Base-by-base conservation (phyloP, 208 protist species). In the Trypanosoma theileri region DNA sequence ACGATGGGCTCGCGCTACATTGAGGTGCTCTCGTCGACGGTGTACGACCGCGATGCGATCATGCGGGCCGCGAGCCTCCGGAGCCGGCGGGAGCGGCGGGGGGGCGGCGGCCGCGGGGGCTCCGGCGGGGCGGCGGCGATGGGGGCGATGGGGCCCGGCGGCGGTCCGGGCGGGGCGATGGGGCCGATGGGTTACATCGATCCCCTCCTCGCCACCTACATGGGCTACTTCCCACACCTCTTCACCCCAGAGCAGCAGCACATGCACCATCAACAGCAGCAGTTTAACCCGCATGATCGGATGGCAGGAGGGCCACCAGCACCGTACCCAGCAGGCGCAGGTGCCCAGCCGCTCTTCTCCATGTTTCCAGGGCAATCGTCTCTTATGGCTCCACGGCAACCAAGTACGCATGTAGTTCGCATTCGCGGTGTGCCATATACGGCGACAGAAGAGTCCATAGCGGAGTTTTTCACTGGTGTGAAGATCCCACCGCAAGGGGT, bases 1-100 rank as follows among this genome's bases (percentile, higher is more conserved):
- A 62, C 46, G 1, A 81, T 91, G 82, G 85, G 85, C 31, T 35
- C 54, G 14, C 79, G 85, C n/a, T 91, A 91, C 66, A 84, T 91
- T 62, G 85, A 91, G 58, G 77, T 91, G 13, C 54, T 88, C 9
- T 35, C 55, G 17, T 81, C 73, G 24, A 79, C 82, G 19, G 59
- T 78, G 7, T 75, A 77, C 31, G 85, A 91, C 55, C 74, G 82
- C 12, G 73, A 78, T 50, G 68, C 67, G 9, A 79, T 88, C 42
- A 65, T 88, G 72, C 69, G 69, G 14, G 69, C 79, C 6, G 78
- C 82, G 12, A 68, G 65, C 56, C 41, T 70, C 14, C 74, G 71
- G 26, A 26, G 26, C 21, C 75, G 77, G 31, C 48, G 55, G 48
- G 65, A 71, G 28, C 60, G 69, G 10, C 62, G 57, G 17, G 41